Base-by-base conservation (phyloP, 2,329 filamentous ascomycete species). In the Xylariales sp. region DNA sequence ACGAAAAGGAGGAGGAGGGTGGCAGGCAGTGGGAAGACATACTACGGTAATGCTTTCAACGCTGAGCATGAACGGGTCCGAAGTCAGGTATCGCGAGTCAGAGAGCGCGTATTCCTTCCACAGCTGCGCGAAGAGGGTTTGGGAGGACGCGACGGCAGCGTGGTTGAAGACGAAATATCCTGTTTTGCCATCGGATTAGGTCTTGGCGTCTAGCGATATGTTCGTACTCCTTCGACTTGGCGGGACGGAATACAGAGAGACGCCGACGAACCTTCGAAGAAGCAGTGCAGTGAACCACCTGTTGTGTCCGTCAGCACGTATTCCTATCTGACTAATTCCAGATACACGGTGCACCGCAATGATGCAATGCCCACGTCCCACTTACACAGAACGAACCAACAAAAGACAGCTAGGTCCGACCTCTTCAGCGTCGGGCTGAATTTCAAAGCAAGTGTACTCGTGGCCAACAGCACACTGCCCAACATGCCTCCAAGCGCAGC, bases 101-200 rank as follows among this genome's bases (percentile, higher is more conserved):
- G 86, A 90, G 24, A 90, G 73, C 3, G 86, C 76, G 60, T 95
- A 95, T 63, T 95, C 89, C 59, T 95, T 95, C 89, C 89, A 95
- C 32, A 95, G 70, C 67, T 95, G 88, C 3, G 84, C 87, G 43
- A 90, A 84, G 6, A 93, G 65, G 41, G 82, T 80, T 58, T 88
- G 83, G 45, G 78, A 78, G 9, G 75, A 69, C 0, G 81, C 78
- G 59, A 95, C 73, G 18, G 66, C 68, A 16, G 69, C 64, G 59
- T 87, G 84, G 58, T 90, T 80, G 48, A 77, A 62, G 47, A 89
- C 73, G 58, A 88, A 94, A 62, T 94, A 95, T 27, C 83, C 79
- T 82, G 31, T 12, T 5, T 11, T 14, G 8, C 4, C 9, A 19
- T 40, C 18, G 41, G 19, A 11, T 8, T 16, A 29, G 14, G 18